Conservation (phyloP, 2,329 filamentous ascomycete genomes). For the Chrysoporthe puriensis region DNA sequence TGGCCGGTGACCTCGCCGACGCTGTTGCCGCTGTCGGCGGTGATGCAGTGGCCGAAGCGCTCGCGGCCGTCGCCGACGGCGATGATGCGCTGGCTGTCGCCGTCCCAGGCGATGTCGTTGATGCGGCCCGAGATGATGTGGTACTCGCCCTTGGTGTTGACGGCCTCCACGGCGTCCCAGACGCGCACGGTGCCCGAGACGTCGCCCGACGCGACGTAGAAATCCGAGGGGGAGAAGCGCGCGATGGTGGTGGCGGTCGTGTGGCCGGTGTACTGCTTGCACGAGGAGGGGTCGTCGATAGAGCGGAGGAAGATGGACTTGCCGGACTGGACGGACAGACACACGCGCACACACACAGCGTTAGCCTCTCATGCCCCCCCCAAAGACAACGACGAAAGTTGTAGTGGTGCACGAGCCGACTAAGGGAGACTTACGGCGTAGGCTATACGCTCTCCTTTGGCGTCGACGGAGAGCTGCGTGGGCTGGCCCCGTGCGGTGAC, state of each 20-base stretch:
- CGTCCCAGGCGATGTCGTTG: constrained; percentile 97
- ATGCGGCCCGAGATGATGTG: constrained; percentile 92
- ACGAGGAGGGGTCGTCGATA: constrained; percentile 84
- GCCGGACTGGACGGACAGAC: constrained; percentile 65
- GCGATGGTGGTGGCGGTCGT: constrained; percentile 88
- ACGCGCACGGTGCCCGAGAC: constrained; percentile 81
- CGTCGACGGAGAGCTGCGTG: constrained; percentile 84
- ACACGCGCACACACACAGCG: not conserved
- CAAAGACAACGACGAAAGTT: no score
- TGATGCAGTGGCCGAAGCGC: constrained; percentile 91
- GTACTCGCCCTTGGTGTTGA: constrained; percentile 90
- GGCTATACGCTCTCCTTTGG: constrained; percentile 87
- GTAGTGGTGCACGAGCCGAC: no score
- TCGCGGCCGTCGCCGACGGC: constrained; percentile 95
- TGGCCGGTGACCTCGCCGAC: constrained; percentile 95
- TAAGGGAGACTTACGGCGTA: constrained; percentile 73
- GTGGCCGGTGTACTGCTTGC: constrained; percentile 91
- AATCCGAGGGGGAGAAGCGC: constrained; percentile 90
- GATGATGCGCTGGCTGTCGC: constrained; percentile 93
- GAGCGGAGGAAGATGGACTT: constrained; percentile 96
- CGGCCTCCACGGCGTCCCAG: constrained; percentile 88
- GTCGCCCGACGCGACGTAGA: constrained; percentile 93
- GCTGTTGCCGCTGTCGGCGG: constrained; percentile 91
- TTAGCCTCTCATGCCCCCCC: not conserved
- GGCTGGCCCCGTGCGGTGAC: constrained; percentile 83